Evolutionary conservation across 2,329 filamentous ascomycete species (phyloP).

Genomic region (Furcasterigmium sp.): DNA sequence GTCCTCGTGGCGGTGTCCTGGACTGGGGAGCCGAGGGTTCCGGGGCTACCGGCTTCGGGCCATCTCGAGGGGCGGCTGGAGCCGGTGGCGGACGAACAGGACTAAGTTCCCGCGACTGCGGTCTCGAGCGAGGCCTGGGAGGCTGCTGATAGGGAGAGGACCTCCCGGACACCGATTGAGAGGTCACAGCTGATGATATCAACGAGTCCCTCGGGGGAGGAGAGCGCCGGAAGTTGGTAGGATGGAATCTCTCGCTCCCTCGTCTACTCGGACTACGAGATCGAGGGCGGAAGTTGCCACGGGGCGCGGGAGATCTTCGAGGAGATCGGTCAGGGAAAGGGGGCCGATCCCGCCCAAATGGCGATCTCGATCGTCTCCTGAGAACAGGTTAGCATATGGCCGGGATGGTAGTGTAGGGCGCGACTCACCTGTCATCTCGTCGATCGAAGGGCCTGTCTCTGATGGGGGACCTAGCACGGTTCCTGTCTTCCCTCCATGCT

Average conservation of each 20-base stretch:
- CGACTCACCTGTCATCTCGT: conserved; percentile 34
- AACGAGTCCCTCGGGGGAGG: conserved; percentile 45
- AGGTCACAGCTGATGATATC: conserved; percentile 44
- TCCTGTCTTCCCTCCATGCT: conserved; percentile 9
- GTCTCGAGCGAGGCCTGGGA: conserved; percentile 40
- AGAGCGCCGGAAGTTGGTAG: conserved; percentile 33
- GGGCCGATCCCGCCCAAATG: conserved; percentile 40
- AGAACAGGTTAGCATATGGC: not conserved
- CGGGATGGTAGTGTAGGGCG: not conserved
- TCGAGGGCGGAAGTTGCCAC: conserved; percentile 45
- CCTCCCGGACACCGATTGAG: conserved; percentile 43
- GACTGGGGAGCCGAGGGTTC: conserved; percentile 21
- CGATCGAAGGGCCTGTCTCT: conserved; percentile 25
- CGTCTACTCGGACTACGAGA: conserved; percentile 47
- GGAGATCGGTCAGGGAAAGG: conserved; percentile 28
- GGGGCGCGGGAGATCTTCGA: conserved; percentile 29
- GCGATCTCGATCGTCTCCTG: conserved; percentile 51
- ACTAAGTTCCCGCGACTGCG: conserved; percentile 35
- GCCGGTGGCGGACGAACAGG: conserved; percentile 15
- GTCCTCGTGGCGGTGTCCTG: conserved; percentile 49
- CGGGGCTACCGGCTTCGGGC: conserved; percentile 11
- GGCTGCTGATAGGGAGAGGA: conserved; percentile 48
- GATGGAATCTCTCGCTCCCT: conserved; percentile 30
- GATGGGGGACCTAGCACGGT: conserved; percentile 18
- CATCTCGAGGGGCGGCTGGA: conserved; percentile 12